Evolutionary conservation across 1,139 yeast genomes (phyloP), one percentile per base, ranked within the genome.

Genomic region (Geotrichum fermentans): DNA sequence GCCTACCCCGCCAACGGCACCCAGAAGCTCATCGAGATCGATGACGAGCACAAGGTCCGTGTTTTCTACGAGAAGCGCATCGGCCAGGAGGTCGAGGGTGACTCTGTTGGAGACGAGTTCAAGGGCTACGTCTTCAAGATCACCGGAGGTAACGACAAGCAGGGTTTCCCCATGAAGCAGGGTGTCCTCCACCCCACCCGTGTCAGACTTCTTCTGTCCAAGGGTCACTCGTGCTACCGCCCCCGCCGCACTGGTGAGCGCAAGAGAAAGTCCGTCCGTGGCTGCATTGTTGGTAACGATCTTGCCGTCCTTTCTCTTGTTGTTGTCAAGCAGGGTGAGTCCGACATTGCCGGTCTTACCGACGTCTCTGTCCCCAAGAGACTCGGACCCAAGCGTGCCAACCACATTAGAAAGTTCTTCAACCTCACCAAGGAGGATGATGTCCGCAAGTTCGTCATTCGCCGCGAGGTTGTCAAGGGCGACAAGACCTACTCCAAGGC

Each of bases 151-250:
- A 94, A 94, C 86, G 98, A 92, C 81, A 92, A 92, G 80, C 98
- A 92, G 82, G 98, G 98, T 81, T 94, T 92, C 96, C 97, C 98
- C 79, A 92, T 94, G 98, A 92, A 90, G 78, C 98, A 92, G 80
- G 97, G 97, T 83, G 98, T 92, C 63, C 80, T 92, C 83, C 95
- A 88, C 81, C 97, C 98, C 77, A 88, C 95, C 83, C 95, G 98
- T 85, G 97, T 94, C 69, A 89, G 87, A 76, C 83, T 92, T 70
- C 82, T 94, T 73, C 81, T 92, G 73, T 74, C 96, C 67, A 83
- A 87, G 78, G 96, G 95, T 70, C 86, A 80, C 82, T 87, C 97
- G 70, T 90, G 97, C 83, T 92, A 92, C 95, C 92, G 98, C 82
- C 95, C 96, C 77, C 94, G 98, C 83, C 88, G 98, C 80, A 72